Conservation (phyloP, 2,329 filamentous ascomycete genomes). For the Alternaria atra region DNA sequence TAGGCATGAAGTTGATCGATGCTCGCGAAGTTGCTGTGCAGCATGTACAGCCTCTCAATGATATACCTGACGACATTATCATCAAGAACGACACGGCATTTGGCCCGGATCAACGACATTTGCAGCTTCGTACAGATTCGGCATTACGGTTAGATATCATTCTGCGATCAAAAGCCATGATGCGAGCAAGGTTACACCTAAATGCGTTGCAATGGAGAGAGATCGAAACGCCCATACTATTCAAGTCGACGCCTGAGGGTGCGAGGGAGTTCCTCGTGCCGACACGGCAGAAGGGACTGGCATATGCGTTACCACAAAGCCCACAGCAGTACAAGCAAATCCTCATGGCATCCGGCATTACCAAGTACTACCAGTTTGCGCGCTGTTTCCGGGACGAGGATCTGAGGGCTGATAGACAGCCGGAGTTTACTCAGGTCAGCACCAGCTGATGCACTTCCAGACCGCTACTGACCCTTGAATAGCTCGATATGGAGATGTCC, state of each 20-base stretch:
- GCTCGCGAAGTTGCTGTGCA: slow-evolving; percentile 69
- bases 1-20: slow-evolving; percentile 45
- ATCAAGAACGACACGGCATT: slow-evolving; percentile 79
- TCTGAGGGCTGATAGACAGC: slow-evolving; percentile 87
- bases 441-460: background rate
- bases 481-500: slow-evolving; percentile 93
- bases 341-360: slow-evolving; percentile 88
- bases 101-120: slow-evolving; percentile 76
- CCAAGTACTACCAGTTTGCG: slow-evolving; percentile 89
- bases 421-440: slow-evolving; percentile 89
- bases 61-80: slow-evolving; percentile 78
- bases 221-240: slow-evolving; percentile 90
- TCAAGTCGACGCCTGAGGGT: slow-evolving; percentile 97
- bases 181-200: slow-evolving; percentile 64
- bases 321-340: slow-evolving; percentile 99
- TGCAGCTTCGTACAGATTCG: slow-evolving; percentile 81
- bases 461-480: slow-evolving; percentile 9
- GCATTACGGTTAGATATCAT: slow-evolving; percentile 72
- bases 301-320: slow-evolving; percentile 93
- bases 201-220: slow-evolving; percentile 70
- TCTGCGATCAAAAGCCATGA: slow-evolving; percentile 71
- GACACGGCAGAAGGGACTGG: slow-evolving; percentile 76
- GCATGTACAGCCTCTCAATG: slow-evolving; percentile 73
- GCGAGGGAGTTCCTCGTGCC: slow-evolving; percentile 95
- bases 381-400: slow-evolving; percentile 97